These are phyloP conservation scores for Lentinula novae-zelandiae DNA, from an alignment of 1,284 basidiomycete species.

Conservation along the genomic window DNA sequence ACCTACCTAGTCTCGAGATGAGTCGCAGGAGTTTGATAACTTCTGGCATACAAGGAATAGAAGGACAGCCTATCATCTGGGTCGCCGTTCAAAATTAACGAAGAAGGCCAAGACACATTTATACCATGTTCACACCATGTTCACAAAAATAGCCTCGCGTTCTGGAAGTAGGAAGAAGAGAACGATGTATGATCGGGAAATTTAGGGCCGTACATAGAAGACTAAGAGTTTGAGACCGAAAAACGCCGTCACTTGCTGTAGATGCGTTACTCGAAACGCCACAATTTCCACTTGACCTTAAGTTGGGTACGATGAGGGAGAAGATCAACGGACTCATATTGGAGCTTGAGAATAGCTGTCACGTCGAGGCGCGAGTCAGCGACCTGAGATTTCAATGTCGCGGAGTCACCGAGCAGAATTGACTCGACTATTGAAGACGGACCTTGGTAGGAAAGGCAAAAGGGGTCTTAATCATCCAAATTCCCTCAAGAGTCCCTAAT, in stretches of 20 bases:
- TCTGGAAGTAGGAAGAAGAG: not conserved
- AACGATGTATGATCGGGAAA: not conserved
- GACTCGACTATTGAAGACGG: not conserved
- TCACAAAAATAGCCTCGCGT: not conserved
- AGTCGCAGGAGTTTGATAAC: not conserved
- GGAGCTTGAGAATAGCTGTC: no score
- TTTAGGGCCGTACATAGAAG: not conserved
- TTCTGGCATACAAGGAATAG: not conserved
- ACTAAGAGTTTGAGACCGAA: not conserved
- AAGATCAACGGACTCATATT: not conserved
- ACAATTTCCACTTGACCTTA: not conserved
- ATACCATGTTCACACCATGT: not conserved
- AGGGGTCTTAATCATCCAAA: no score
- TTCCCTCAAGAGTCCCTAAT: no score
- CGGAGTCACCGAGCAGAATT: not conserved
- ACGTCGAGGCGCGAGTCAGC: no score
- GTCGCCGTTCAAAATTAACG: not conserved
- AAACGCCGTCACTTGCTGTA: not conserved
- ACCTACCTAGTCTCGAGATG: not conserved
- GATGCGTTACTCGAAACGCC: not conserved
- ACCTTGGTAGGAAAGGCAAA: no score
- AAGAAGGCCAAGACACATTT: not conserved
- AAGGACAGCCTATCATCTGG: no score
- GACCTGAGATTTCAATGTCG: no score
- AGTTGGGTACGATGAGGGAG: not conserved